Percentiles rank a stretch among this genome's conserved stretches.
Evolutionary conservation across 805 yeast species (phyloP).

Genomic region (Nakazawaea laoshanensis): DNA sequence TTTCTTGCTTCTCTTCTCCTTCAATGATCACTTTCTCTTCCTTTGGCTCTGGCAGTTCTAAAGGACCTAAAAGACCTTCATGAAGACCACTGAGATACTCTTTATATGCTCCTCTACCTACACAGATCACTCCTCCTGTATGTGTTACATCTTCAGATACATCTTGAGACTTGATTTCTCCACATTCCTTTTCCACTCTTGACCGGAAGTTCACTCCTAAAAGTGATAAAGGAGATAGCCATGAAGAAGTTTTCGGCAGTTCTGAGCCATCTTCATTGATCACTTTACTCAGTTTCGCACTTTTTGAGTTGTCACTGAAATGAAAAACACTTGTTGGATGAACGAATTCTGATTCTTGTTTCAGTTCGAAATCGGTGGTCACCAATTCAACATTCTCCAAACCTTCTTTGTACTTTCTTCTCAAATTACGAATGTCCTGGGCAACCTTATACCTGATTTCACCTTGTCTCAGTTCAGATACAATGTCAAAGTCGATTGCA

Average conservation of each 20-base stretch:
- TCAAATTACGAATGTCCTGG: constrained; percentile 62
- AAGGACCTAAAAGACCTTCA: constrained; percentile 91
- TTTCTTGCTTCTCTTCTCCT: constrained; percentile 1
- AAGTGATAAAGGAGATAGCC: constrained; percentile 28
- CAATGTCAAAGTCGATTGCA: constrained; percentile 76
- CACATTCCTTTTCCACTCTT: constrained; percentile 14
- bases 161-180: constrained; percentile 33
- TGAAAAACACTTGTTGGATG: constrained; percentile 6
- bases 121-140: constrained; percentile 82
- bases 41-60: constrained; percentile 33
- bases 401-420: constrained; percentile 34
- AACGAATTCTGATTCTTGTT: constrained; percentile 11
- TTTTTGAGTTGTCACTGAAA: constrained; percentile 11
- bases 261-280: constrained; percentile 6
- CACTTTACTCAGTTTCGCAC: constrained; percentile 3
- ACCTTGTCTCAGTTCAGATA: constrained; percentile 79
- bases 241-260: background rate
- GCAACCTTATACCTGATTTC: constrained; percentile 79
- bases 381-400: constrained; percentile 16
- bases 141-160: constrained; percentile 19
- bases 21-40: constrained; percentile 8
- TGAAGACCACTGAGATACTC: constrained; percentile 88
- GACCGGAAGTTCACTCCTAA: constrained; percentile 49
- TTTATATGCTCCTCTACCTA: constrained; percentile 94
- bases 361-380: constrained; percentile 11